Evolutionary conservation across 257 asterid genomes (phyloP).

Genomic region (Salvia splendens): DNA sequence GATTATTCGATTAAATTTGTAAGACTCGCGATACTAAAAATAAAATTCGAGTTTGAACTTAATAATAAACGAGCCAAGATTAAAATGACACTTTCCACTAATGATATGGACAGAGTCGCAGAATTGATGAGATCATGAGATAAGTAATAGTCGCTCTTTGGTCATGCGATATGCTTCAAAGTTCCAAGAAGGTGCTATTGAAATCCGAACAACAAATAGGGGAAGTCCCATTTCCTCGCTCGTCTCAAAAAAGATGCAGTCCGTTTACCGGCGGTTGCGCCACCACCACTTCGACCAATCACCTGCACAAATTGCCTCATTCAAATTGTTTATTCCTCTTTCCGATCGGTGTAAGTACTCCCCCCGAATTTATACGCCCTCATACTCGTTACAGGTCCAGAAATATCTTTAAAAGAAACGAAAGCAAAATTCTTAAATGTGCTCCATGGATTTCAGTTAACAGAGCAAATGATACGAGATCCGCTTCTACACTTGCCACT

Average conservation of each 20-base stretch:
- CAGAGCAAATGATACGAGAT: conserved; percentile 53
- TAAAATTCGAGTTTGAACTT: too few relatives aligned
- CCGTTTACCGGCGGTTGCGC: conserved; percentile 49
- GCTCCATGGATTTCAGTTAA: conserved; percentile 41
- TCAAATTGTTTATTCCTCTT: conserved; percentile 37
- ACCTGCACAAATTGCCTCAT: conserved; percentile 40
- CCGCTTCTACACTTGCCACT: conserved; percentile 60
- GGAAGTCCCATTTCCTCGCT: conserved; percentile 5
- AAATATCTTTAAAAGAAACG: background rate
- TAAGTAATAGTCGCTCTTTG: background rate
- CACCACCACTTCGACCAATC: conserved; percentile 42
- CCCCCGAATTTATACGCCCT: conserved; percentile 16
- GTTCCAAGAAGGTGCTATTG: background rate
- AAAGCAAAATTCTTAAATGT: background rate
- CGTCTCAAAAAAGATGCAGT: conserved; percentile 48
- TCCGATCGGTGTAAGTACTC: conserved; percentile 43
- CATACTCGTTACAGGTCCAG: background rate
- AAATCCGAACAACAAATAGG: conserved; percentile 1
- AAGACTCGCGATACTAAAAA: too few relatives aligned
- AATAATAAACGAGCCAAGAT: too few relatives aligned
- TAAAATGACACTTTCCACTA: too few relatives aligned
- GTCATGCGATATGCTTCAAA: background rate
- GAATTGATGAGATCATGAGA: too few relatives aligned
- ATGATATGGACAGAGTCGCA: too few relatives aligned
- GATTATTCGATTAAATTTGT: too few relatives aligned